Base-by-base conservation (phyloP, 805 yeast species). In the Torulaspora quercuum region DNA sequence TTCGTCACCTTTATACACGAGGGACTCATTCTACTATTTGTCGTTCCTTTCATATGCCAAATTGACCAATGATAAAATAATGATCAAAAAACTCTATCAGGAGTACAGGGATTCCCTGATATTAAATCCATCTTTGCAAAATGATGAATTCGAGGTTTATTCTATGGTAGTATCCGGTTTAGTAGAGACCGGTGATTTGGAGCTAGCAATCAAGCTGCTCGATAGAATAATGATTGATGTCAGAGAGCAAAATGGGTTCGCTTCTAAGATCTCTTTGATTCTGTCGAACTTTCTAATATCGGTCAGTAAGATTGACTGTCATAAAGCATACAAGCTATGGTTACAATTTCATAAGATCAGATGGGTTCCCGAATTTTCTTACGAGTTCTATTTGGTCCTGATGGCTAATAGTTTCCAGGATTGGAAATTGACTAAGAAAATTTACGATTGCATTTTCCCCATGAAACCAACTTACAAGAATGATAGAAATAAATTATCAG, bases 131-230 rank as follows among this genome's bases (percentile, higher is more conserved):
- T 29, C 46, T 3, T 35, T 71, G 28, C 46, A 48, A 15, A 43
- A 52, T 2, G 53, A 65, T 22, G 78, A 75, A 46, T 72, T 67
- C 45, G 55, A 60, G 21, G 68, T 80, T 20, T 80, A 80, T 50
- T 59, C 76, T 1, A 56, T 64, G 27, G 60, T 78, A 40, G 65
- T 81, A 22, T 69, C 76, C 21, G 68, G 80, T 1, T 61, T 82
- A 35, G 67, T 77, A 8, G 61, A 64, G 34, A 72, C 75, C 28
- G 73, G 70, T 25, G 73, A 78, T 44, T 45, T 68, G 23, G 63
- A 65, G 6, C 47, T 70, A 25, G 79, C 86, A 3, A 69, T 81
- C 1, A 65, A 70, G 40, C 69, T 80, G 38, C 60, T 82, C 48
- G 83, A 81, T 51, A 63, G 68, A 25, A 63, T 80, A 5, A 55